Conservation (phyloP, 768 basidiomycete species). For the Russula griseocarnosa region DNA sequence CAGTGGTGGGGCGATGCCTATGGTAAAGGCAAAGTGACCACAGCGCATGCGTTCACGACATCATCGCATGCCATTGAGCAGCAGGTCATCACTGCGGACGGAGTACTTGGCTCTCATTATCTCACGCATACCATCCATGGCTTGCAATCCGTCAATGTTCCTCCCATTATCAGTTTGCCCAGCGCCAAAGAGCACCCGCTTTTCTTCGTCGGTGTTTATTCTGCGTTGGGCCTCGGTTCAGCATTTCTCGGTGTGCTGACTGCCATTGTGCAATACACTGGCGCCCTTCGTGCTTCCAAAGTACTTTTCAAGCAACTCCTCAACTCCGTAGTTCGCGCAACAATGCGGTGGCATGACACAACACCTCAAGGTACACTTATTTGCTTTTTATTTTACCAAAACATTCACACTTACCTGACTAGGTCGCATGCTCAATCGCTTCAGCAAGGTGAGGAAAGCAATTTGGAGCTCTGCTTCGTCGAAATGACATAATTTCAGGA, state of each 20-base stretch:
- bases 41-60: conserved; percentile 25
- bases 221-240: conserved; percentile 51
- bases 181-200: conserved; percentile 56
- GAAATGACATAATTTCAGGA: conserved; percentile 43
- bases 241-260: conserved; percentile 47
- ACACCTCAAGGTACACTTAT: conserved; percentile 64
- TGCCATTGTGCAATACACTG: conserved; percentile 55
- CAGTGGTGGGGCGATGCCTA: conserved; percentile 63
- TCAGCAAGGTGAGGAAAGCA: conserved; percentile 51
- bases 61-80: conserved; percentile 31
- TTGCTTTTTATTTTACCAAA: background rate
- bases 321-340: conserved; percentile 68
- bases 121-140: conserved; percentile 25
- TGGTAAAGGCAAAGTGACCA: conserved; percentile 26
- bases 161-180: conserved; percentile 35
- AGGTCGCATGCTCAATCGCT: conserved; percentile 85
- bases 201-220: conserved; percentile 69
- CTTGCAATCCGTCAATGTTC: conserved; percentile 9
- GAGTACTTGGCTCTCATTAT: conserved; percentile 31
- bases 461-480: background rate
- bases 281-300: conserved; percentile 43
- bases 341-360: conserved; percentile 81
- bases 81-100: conserved; percentile 29
- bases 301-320: conserved; percentile 50
- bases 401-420: conserved; percentile 15